These are phyloP conservation scores for Neofusicoccum cordaticola DNA, from an alignment of 2,329 filamentous ascomycete species.

Conservation along the genomic window DNA sequence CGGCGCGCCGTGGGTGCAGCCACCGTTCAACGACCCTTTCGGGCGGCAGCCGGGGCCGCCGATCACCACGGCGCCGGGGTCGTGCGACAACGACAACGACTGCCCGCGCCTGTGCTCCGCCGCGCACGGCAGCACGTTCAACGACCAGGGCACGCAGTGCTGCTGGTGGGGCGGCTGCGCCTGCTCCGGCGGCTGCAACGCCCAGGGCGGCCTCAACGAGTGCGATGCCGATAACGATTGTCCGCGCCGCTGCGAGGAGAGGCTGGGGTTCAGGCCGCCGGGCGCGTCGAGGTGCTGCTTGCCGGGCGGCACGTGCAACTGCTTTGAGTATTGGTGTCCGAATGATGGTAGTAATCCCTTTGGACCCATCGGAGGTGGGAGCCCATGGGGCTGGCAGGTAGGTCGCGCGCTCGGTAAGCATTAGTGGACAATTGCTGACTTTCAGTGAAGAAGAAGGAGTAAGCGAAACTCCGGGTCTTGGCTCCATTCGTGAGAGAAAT, in stretches of 20 bases:
- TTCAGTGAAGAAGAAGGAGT: no score
- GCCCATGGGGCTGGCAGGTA: no score
- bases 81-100: not conserved
- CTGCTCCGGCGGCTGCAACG: not conserved
- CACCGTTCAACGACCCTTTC: no score
- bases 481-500: no score
- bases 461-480: no score
- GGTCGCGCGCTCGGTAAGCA: no score
- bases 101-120: not conserved
- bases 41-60: no score
- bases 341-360: no score
- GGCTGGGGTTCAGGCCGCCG: not conserved
- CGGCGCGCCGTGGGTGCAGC: no score
- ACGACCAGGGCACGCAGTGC: not conserved
- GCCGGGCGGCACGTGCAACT: not conserved
- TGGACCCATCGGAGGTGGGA: no score
- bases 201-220: not conserved
- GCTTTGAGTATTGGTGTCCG: not conserved
- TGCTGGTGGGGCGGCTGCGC: not conserved
- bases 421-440: no score
- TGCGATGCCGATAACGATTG: not conserved
- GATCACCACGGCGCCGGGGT: no score
- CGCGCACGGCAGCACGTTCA: not conserved
- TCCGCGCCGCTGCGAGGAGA: not conserved
- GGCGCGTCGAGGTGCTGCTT: not conserved